A percentile compares a stretch with the other conserved stretches of the same genome.
These are phyloP conservation scores for Coniochaeta hoffmannii DNA, from an alignment of 2,329 filamentous ascomycete genomes.

Conservation along the genomic window DNA sequence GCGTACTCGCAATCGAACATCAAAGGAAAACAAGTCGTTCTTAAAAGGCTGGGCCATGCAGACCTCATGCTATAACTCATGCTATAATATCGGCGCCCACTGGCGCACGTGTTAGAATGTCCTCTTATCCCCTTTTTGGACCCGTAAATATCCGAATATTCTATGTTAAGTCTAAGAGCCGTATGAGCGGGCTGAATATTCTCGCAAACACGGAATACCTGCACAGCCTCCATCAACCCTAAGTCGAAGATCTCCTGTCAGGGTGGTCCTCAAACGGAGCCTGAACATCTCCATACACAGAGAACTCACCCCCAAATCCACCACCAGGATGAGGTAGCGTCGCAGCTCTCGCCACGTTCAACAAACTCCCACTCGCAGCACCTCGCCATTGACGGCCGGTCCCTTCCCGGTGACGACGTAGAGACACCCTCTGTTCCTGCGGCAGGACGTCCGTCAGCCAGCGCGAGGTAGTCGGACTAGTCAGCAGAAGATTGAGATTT, in stretches of 20 bases:
- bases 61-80: too few relatives aligned
- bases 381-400: neutral
- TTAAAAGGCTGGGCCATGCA: too few relatives aligned
- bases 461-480: constrained; percentile 16
- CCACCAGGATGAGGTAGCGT: neutral
- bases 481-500: constrained; percentile 22
- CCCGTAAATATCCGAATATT: too few relatives aligned
- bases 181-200: too few relatives aligned
- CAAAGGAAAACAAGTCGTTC: too few relatives aligned
- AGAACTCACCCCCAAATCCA: neutral
- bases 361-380: neutral
- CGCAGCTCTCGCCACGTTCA: neutral
- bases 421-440: constrained; percentile 21
- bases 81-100: too few relatives aligned
- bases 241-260: neutral
- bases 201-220: neutral
- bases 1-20: too few relatives aligned
- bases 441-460: constrained; percentile 18
- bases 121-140: too few relatives aligned
- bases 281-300: neutral
- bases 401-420: neutral
- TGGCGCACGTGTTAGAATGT: too few relatives aligned
- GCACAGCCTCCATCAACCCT: neutral
- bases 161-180: too few relatives aligned
- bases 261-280: neutral